Percentiles rank a stretch among this genome's conserved stretches.
phyloP scores from a whole-genome alignment of 805 yeast genomes.

The Phaffomyces antillensis region DNA sequence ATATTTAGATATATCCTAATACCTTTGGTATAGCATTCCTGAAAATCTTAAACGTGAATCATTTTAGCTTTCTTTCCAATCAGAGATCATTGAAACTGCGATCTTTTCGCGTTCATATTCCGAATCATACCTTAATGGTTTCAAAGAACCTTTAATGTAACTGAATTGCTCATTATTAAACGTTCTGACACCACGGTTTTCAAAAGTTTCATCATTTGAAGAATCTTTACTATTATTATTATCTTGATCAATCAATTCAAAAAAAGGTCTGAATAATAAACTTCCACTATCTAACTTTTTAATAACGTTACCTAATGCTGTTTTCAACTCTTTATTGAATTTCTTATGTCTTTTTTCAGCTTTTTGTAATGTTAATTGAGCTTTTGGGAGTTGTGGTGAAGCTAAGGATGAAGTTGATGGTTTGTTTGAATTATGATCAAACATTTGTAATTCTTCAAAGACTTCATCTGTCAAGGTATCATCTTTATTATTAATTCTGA shows the following conservation, averaged over 20 bases:
- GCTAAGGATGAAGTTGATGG: background rate
- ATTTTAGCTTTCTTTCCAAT: no score
- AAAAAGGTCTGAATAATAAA: conserved; percentile 20
- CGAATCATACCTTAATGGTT: conserved; percentile 13
- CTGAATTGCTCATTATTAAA: background rate
- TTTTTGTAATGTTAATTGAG: conserved; percentile 1
- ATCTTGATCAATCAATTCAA: conserved; percentile 19
- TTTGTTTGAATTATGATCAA: background rate
- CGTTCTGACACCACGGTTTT: no score
- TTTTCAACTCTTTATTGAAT: conserved; percentile 18
- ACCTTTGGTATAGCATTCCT: no score
- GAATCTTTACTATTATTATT: background rate
- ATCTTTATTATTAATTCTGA: conserved; percentile 25
- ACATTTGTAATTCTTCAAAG: conserved; percentile 2
- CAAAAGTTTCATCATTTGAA: background rate
- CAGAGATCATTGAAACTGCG: conserved; percentile 8
- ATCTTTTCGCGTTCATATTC: conserved; percentile 11
- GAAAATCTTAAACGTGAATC: no score
- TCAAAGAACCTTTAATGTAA: conserved; percentile 14
- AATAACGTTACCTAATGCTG: conserved; percentile 18
- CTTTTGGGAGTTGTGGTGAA: background rate
- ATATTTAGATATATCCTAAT: no score
- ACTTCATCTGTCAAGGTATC: conserved; percentile 1
- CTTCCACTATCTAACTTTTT: conserved; percentile 21
- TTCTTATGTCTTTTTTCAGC: conserved; percentile 9